Percentiles rank a stretch among this genome's conserved stretches.
Conservation (phyloP, 2,329 filamentous ascomycete species). For the Hypoxylon sp. region DNA sequence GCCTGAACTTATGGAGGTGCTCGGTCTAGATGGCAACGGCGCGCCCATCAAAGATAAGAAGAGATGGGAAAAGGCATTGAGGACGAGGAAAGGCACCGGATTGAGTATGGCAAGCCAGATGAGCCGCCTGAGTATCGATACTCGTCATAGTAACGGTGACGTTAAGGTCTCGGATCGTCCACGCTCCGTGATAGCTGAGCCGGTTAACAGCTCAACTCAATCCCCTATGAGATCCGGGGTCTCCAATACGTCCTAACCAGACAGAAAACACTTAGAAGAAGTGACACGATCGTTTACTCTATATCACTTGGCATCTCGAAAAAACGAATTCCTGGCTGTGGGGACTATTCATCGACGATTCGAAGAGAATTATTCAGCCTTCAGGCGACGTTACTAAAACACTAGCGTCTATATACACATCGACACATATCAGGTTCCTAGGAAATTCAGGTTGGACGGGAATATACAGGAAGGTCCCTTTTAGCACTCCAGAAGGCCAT, state of each 20-base stretch:
- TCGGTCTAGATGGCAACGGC: conserved; percentile 67
- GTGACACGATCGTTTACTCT: background rate
- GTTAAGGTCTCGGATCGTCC: conserved; percentile 17
- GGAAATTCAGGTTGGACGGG: background rate
- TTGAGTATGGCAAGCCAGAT: conserved; percentile 66
- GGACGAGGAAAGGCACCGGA: conserved; percentile 68
- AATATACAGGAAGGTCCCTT: background rate
- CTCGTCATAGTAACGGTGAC: conserved; percentile 32
- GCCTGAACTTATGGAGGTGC: conserved; percentile 72
- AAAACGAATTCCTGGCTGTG: background rate
- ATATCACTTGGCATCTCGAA: background rate
- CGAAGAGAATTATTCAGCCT: background rate
- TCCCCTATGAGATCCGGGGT: background rate
- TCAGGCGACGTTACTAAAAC: background rate
- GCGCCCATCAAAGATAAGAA: conserved; percentile 58
- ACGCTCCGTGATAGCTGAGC: background rate
- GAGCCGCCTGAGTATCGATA: conserved; percentile 59
- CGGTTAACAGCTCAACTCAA: background rate
- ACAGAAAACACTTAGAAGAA: background rate
- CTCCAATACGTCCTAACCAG: background rate
- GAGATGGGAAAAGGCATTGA: conserved; percentile 63
- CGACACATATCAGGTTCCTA: background rate
- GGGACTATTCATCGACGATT: background rate
- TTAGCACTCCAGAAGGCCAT: background rate
- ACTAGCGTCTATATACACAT: background rate